Conservation (phyloP, 225 moss, liverwort and hornwort species). For the Sphagnum contortum region DNA sequence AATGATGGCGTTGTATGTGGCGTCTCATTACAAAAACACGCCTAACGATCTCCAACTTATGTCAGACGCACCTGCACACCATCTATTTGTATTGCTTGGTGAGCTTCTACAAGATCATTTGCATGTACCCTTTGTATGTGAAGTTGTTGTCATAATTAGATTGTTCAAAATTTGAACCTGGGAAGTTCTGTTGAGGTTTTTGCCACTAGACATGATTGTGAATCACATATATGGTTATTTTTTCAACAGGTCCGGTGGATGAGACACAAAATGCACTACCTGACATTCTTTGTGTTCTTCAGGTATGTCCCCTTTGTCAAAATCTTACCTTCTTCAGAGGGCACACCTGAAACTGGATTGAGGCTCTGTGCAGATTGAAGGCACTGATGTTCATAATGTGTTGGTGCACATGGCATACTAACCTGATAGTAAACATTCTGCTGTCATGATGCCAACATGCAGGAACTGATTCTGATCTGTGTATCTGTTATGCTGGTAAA, state of each 20-base stretch:
- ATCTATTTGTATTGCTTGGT: slow-evolving; percentile 93
- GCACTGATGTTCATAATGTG: too few species aligned
- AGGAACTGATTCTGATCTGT: too few species aligned
- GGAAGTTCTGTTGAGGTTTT: too few species aligned
- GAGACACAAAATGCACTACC: slow-evolving; percentile 75
- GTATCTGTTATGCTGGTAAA: neutral
- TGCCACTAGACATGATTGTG: too few species aligned
- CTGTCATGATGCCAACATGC: too few species aligned
- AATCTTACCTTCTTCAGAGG: neutral
- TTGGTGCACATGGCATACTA: too few species aligned
- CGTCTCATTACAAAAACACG: slow-evolving; percentile 96
- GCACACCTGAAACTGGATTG: neutral
- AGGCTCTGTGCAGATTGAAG: too few species aligned
- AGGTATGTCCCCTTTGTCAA: slow-evolving; percentile 21
- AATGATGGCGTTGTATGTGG: slow-evolving; percentile 97
- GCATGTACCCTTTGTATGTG: neutral
- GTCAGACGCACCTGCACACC: slow-evolving; percentile 96
- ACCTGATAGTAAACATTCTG: too few species aligned
- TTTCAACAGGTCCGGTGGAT: slow-evolving; percentile 64
- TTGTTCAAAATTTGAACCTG: too few species aligned
- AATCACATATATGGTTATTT: too few species aligned
- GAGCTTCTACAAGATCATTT: slow-evolving; percentile 9
- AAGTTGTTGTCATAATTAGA: neutral
- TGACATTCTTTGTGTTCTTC: slow-evolving; percentile 90
- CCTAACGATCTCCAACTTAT: slow-evolving; percentile 96